A percentile compares a stretch with the other conserved stretches of the same genome.
Conservation (phyloP, 2,329 filamentous ascomycete species). For the Geoglossum cookeanum region DNA sequence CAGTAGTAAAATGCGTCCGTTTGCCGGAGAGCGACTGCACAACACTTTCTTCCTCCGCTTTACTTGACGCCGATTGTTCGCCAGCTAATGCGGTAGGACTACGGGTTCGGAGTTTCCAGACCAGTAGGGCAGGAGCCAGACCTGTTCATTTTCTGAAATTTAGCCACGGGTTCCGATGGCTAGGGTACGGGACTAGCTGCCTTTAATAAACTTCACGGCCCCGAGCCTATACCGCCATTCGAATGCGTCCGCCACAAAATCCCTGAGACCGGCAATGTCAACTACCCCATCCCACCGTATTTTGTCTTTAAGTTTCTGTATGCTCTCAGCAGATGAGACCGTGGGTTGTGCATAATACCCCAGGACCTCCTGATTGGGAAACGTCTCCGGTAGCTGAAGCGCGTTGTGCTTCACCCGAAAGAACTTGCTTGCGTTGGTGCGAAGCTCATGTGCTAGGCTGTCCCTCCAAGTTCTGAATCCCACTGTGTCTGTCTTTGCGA, state of each 20-base stretch:
- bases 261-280: slow-evolving; percentile 46
- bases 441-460: slow-evolving; percentile 52
- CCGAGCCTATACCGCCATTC: slow-evolving; percentile 68
- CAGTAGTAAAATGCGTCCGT: slow-evolving; percentile 53
- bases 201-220: slow-evolving; percentile 63
- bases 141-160: slow-evolving; percentile 20
- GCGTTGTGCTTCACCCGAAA: slow-evolving; percentile 62
- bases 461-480: slow-evolving; percentile 53
- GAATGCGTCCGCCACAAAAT: slow-evolving; percentile 61
- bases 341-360: slow-evolving; percentile 77
- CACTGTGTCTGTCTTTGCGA: slow-evolving; percentile 38
- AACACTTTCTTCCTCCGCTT: slow-evolving; percentile 24
- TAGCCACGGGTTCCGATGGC: neutral
- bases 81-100: slow-evolving; percentile 21
- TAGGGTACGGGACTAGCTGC: neutral
- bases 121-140: slow-evolving; percentile 56
- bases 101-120: slow-evolving; percentile 30
- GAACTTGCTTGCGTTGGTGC: slow-evolving; percentile 63
- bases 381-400: slow-evolving; percentile 57
- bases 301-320: slow-evolving; percentile 33
- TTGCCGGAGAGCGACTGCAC: slow-evolving; percentile 48
- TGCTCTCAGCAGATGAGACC: slow-evolving; percentile 43
- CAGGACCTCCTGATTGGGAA: slow-evolving; percentile 62
- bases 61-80: slow-evolving; percentile 17
- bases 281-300: slow-evolving; percentile 44